phyloP scores from a whole-genome alignment of 192 early-diverging fungal species.

The Coemansia sp. region DNA sequence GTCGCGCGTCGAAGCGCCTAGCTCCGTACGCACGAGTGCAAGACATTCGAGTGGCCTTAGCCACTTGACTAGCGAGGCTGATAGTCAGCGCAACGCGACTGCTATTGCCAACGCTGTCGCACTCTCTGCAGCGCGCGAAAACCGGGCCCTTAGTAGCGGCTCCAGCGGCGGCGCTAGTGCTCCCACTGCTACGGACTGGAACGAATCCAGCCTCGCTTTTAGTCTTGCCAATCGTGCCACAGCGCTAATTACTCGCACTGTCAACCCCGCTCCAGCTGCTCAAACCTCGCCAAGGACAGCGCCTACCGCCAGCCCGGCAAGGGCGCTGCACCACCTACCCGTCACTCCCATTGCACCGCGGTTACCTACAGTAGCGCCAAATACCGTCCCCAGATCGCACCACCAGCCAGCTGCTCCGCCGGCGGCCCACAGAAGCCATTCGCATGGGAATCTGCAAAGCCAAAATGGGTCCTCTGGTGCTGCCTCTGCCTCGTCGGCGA shows the following conservation, averaged over 20 bases:
- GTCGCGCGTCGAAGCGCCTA: not conserved
- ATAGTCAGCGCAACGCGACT: not conserved
- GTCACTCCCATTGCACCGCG: not conserved
- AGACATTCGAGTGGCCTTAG: not conserved
- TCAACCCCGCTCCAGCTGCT: not conserved
- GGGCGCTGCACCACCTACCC: not conserved
- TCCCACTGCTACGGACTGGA: not conserved
- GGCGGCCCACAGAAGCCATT: not conserved
- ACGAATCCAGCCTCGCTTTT: not conserved
- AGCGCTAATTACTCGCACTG: not conserved
- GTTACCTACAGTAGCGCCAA: not conserved
- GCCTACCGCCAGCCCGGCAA: not conserved
- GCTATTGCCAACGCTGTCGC: slow-evolving; percentile 3
- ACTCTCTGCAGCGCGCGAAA: not conserved
- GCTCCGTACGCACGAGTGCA: not conserved
- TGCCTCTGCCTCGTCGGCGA: not conserved
- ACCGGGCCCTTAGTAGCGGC: not conserved
- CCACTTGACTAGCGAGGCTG: not conserved
- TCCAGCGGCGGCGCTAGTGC: not conserved
- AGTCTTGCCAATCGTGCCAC: not conserved
- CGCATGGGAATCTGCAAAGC: not conserved
- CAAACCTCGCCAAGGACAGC: not conserved
- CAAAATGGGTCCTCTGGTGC: not conserved
- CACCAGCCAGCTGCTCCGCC: not conserved
- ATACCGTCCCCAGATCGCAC: not conserved